phyloP scores from a whole-genome alignment of 192 early-diverging fungal species.

The Umbelopsis isabellina region DNA sequence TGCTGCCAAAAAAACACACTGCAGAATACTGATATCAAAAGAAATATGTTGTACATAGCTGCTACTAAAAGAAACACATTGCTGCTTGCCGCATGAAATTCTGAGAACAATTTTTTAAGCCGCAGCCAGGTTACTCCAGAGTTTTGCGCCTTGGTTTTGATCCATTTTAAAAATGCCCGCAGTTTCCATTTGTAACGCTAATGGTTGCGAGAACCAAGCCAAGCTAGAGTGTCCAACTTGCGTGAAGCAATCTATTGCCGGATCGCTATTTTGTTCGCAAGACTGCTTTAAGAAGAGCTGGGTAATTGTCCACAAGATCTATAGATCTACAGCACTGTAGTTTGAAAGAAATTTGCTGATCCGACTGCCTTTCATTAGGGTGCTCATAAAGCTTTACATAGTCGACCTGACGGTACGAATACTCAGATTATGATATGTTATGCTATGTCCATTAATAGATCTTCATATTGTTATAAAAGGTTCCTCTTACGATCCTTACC shows the following conservation, averaged over 20 bases:
- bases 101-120: background rate
- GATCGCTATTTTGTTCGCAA: slow-evolving; percentile 79
- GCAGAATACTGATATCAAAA: background rate
- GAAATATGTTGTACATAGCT: too few species aligned
- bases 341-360: background rate
- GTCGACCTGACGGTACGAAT: background rate
- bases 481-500: slow-evolving; percentile 61
- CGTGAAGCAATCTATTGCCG: slow-evolving; percentile 62
- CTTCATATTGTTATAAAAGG: slow-evolving; percentile 9
- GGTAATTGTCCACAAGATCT: slow-evolving; percentile 38
- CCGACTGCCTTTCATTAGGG: background rate
- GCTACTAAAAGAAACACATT: background rate
- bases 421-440: background rate
- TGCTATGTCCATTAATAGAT: background rate
- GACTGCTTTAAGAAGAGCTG: slow-evolving; percentile 75
- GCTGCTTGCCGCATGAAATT: background rate
- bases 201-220: slow-evolving; percentile 67
- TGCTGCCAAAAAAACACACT: background rate
- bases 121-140: background rate
- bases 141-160: background rate
- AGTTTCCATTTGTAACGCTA: slow-evolving; percentile 40
- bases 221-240: slow-evolving; percentile 81
- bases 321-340: too few species aligned
- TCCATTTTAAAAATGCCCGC: background rate
- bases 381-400: background rate